Percentiles rank a stretch among this genome's conserved stretches.
Conservation (phyloP, 73 alveolate genomes). For the Tetrahymena thermophila region DNA sequence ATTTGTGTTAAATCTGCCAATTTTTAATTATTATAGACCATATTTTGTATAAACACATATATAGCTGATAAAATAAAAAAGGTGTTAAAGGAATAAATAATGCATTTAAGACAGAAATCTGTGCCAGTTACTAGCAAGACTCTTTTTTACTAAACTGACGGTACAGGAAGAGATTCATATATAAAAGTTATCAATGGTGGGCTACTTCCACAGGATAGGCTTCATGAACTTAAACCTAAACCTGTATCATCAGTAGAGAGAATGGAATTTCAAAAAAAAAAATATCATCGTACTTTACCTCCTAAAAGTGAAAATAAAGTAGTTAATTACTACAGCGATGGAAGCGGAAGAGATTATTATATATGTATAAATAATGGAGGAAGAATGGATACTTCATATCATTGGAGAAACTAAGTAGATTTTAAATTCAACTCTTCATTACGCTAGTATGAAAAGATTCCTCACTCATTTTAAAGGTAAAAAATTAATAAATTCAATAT, state of each 20-base stretch:
- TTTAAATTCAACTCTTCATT: not conserved
- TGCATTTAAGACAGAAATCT: not conserved
- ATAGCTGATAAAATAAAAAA: too few relatives aligned
- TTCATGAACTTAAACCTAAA: not conserved
- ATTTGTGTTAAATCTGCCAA: not conserved
- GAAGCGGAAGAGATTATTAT: not conserved
- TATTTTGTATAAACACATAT: too few relatives aligned
- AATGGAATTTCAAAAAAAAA: not conserved
- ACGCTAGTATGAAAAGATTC: not conserved
- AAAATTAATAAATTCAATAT: not conserved
- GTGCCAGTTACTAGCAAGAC: not conserved
- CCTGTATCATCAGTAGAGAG: not conserved
- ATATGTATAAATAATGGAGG: not conserved
- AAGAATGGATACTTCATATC: not conserved
- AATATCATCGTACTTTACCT: not conserved
- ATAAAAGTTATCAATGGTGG: not conserved
- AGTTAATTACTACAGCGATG: not conserved
- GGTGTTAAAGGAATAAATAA: not conserved
- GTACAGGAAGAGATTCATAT: not conserved
- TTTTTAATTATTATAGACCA: too few relatives aligned
- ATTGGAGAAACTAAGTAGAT: not conserved
- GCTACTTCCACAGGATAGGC: not conserved
- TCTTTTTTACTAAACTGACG: not conserved
- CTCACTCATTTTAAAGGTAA: not conserved
- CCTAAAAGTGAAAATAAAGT: not conserved